Evolutionary conservation across 805 yeast genomes (phyloP).

Genomic region (Grigorovia yakushimaensis): DNA sequence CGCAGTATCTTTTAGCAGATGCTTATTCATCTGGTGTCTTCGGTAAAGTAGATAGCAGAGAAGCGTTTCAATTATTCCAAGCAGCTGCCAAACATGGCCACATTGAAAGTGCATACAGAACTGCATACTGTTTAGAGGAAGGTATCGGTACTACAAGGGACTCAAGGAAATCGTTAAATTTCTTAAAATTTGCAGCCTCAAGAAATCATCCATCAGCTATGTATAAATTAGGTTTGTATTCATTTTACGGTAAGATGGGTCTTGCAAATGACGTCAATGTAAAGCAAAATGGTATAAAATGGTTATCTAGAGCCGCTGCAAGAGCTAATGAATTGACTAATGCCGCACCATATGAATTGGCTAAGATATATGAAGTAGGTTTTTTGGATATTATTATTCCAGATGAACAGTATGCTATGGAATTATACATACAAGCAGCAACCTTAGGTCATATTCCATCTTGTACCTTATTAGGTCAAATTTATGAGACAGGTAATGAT

Average conservation of each 20-base stretch:
- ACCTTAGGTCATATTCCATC: slow-evolving; percentile 78
- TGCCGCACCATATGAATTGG: slow-evolving; percentile 93
- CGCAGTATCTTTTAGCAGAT: slow-evolving; percentile 89
- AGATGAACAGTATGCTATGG: slow-evolving; percentile 76
- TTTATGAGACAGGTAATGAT: slow-evolving; percentile 67
- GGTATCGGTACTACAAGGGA: slow-evolving; percentile 90
- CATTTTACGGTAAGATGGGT: slow-evolving; percentile 81
- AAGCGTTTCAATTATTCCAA: slow-evolving; percentile 68
- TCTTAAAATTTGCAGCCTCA: slow-evolving; percentile 75
- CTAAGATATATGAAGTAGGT: slow-evolving; percentile 73
- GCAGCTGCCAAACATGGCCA: slow-evolving; percentile 92
- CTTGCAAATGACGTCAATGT: slow-evolving; percentile 54
- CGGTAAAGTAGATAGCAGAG: slow-evolving; percentile 68
- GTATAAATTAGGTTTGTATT: slow-evolving; percentile 83
- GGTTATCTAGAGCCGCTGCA: slow-evolving; percentile 83
- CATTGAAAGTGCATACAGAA: slow-evolving; percentile 81
- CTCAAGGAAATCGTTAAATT: slow-evolving; percentile 75
- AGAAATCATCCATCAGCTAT: slow-evolving; percentile 95
- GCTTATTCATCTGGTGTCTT: slow-evolving; percentile 77
- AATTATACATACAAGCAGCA: slow-evolving; percentile 79
- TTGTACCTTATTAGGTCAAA: slow-evolving; percentile 67
- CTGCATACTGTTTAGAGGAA: slow-evolving; percentile 85
- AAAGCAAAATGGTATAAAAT: slow-evolving; percentile 79
- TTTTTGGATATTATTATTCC: slow-evolving; percentile 78
- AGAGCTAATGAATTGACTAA: slow-evolving; percentile 75